Conservation (phyloP, 2,329 filamentous ascomycete species). For the Apiospora koreana region DNA sequence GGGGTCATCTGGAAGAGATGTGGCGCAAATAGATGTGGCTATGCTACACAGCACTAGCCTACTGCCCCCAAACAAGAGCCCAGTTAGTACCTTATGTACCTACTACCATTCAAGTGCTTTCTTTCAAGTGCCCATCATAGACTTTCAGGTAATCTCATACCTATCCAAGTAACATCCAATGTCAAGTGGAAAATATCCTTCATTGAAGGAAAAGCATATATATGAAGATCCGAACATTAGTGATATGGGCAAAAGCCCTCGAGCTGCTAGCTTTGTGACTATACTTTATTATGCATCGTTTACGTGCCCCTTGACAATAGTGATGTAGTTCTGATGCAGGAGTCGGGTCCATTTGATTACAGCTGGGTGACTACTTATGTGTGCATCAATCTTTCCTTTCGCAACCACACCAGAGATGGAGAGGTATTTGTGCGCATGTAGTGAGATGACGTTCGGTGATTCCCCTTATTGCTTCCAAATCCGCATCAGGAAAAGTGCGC, state of each 20-base stretch:
- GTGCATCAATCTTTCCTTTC: neutral
- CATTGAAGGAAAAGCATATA: neutral
- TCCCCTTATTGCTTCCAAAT: neutral
- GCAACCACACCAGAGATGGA: neutral
- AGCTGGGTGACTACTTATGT: neutral
- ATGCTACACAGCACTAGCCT: too few relatives aligned
- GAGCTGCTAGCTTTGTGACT: neutral
- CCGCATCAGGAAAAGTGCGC: neutral
- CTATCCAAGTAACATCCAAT: too few relatives aligned
- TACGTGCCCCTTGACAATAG: neutral
- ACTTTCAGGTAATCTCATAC: too few relatives aligned
- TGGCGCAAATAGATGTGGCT: neutral
- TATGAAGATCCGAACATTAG: neutral
- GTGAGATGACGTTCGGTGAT: neutral
- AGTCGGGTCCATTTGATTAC: neutral
- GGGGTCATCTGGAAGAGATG: neutral
- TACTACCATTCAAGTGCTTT: too few relatives aligned
- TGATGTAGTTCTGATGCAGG: constrained; percentile 1
- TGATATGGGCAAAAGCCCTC: neutral
- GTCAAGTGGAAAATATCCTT: too few relatives aligned
- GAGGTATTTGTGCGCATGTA: neutral
- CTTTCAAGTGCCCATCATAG: too few relatives aligned
- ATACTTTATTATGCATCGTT: neutral
- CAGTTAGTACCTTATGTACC: too few relatives aligned
- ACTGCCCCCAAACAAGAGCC: too few relatives aligned